Percentiles rank a stretch among this genome's conserved stretches.
Conservation (phyloP, 352 stramenopile species). For the Globisporangium mamillatum region DNA sequence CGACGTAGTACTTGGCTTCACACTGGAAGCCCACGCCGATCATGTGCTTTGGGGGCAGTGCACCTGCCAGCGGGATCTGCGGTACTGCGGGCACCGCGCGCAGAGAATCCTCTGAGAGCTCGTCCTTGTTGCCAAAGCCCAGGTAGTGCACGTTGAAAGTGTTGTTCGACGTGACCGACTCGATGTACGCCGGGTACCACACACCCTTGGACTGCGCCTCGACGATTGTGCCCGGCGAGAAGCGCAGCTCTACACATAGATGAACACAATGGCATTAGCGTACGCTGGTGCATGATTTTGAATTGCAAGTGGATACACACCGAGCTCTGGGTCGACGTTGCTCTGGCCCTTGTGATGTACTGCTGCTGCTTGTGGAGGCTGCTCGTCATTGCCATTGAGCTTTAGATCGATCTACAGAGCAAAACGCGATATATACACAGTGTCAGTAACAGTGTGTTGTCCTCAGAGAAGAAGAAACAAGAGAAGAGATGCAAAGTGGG, state of each 20-base stretch:
- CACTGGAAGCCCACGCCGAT: conserved; percentile 65
- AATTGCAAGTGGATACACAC: background rate
- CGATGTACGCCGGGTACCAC: conserved; percentile 70
- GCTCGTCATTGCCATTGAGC: conserved; percentile 9
- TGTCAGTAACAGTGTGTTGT: background rate
- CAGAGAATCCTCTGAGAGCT: conserved; percentile 40
- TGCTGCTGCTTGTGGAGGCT: background rate
- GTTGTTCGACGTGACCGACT: conserved; percentile 48
- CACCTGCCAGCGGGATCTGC: conserved; percentile 24
- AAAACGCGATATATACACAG: background rate
- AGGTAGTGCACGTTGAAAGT: conserved; percentile 75
- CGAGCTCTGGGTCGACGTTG: background rate
- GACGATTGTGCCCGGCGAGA: conserved; percentile 42
- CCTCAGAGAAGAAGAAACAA: background rate
- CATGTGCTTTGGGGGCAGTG: conserved; percentile 32
- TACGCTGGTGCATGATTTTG: background rate
- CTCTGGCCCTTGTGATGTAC: background rate
- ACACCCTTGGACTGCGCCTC: conserved; percentile 62
- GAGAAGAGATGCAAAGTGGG: background rate
- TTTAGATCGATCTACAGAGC: conserved; percentile 25
- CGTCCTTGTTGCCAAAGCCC: conserved; percentile 62
- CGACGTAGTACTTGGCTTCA: conserved; percentile 78
- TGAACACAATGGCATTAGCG: background rate
- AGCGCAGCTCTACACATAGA: conserved; percentile 29
- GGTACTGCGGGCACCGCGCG: conserved; percentile 28